These are phyloP conservation scores for Teratosphaeriaceae sp. DNA, from an alignment of 2,329 filamentous ascomycete genomes.

Conservation along the genomic window DNA sequence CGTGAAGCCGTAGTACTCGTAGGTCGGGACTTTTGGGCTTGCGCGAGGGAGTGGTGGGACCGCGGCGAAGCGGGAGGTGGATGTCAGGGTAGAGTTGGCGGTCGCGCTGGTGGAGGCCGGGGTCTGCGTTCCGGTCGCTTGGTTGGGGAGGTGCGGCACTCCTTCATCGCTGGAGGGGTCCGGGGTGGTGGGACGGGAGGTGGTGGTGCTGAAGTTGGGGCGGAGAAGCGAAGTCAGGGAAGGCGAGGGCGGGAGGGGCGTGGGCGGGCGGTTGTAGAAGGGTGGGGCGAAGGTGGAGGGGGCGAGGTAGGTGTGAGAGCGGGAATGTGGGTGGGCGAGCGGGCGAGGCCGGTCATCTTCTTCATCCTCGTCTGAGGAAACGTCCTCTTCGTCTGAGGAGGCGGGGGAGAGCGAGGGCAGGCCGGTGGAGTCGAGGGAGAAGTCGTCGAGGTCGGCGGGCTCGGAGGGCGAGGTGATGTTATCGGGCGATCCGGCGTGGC, in stretches of 20 bases:
- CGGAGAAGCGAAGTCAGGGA: conserved; percentile 87
- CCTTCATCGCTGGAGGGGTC: conserved; percentile 81
- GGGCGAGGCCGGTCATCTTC: conserved; percentile 29
- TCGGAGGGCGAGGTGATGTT: conserved; percentile 32
- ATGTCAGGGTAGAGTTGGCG: too few species aligned
- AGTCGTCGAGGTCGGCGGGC: conserved; percentile 33
- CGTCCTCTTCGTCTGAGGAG: conserved; percentile 24
- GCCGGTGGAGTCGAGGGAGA: conserved; percentile 25
- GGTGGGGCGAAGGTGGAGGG: conserved; percentile 60
- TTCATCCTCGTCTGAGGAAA: conserved; percentile 19
- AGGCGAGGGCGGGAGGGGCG: conserved; percentile 84
- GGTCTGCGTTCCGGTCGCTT: conserved; percentile 32
- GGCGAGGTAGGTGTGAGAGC: conserved; percentile 39
- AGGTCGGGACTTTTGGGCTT: conserved; percentile 91
- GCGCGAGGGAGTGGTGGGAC: conserved; percentile 73
- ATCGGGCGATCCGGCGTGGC: conserved; percentile 14
- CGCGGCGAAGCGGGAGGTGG: conserved; percentile 48
- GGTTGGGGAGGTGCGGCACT: conserved; percentile 15
- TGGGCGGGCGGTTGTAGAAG: conserved; percentile 96
- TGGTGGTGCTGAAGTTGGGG: conserved; percentile 55
- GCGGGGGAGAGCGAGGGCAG: conserved; percentile 21
- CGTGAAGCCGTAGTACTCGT: conserved; percentile 99
- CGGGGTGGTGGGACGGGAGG: conserved; percentile 86
- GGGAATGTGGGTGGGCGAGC: conserved; percentile 37
- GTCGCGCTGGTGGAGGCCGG: too few species aligned